Evolutionary conservation across 257 asterid genomes (phyloP).

Genomic region (Jacaranda mimosifolia): DNA sequence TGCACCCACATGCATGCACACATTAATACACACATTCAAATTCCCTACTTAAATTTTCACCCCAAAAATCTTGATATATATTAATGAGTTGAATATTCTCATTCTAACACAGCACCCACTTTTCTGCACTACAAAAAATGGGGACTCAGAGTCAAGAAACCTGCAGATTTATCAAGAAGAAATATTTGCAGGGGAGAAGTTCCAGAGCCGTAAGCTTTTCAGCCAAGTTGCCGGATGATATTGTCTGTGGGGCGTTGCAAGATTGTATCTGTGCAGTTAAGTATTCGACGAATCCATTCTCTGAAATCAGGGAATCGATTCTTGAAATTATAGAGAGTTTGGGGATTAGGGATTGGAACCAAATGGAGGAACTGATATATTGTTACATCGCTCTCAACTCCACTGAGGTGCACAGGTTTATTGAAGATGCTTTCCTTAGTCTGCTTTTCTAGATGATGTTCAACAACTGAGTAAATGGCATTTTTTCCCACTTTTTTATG

Average conservation of each 20-base stretch:
- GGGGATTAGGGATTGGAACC: constrained; percentile 62
- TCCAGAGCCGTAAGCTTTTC: constrained; percentile 60
- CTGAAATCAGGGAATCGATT: constrained; percentile 62
- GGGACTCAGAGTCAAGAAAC: constrained; percentile 33
- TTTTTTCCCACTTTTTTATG: background rate
- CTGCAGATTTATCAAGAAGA: constrained; percentile 18
- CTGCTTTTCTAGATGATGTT: constrained; percentile 25
- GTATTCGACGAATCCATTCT: constrained; percentile 57
- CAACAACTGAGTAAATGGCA: background rate
- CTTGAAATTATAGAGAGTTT: constrained; percentile 56
- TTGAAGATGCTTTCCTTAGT: constrained; percentile 67
- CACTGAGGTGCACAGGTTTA: constrained; percentile 46
- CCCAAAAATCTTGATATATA: no score
- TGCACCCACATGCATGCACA: no score
- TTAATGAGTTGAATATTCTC: no score
- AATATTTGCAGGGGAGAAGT: constrained; percentile 33
- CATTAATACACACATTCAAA: no score
- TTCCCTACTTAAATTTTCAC: no score
- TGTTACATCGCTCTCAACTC: constrained; percentile 72
- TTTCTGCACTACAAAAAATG: constrained; percentile 13
- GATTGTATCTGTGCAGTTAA: constrained; percentile 73
- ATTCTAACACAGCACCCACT: no score
- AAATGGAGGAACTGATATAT: constrained; percentile 72
- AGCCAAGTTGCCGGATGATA: constrained; percentile 60
- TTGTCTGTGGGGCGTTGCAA: constrained; percentile 42